A percentile compares a stretch with the other conserved stretches of the same genome.
phyloP scores from a whole-genome alignment of 805 yeast species.

The Brettanomyces naardenensis region DNA sequence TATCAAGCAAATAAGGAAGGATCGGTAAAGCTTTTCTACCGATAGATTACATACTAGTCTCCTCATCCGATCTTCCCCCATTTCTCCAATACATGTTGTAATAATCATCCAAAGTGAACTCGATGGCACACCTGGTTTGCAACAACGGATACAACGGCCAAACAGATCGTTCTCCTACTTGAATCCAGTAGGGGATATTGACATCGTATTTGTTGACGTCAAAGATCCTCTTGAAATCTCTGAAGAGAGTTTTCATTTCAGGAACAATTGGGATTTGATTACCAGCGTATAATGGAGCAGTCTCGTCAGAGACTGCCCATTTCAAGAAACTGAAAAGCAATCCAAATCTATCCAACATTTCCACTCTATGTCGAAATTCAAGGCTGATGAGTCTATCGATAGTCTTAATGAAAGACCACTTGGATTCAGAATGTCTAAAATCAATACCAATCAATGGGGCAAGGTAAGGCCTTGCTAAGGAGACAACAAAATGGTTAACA shows the following conservation, averaged over 20 bases:
- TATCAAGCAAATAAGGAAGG: constrained; percentile 52
- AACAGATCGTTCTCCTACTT: constrained; percentile 84
- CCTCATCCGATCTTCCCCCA: constrained; percentile 1
- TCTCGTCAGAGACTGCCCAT: constrained; percentile 80
- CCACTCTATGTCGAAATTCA: constrained; percentile 80
- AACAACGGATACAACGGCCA: constrained; percentile 87
- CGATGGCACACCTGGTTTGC: constrained; percentile 85
- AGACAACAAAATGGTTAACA: constrained; percentile 87
- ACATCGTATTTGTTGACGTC: constrained; percentile 64
- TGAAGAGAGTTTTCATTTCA: constrained; percentile 60
- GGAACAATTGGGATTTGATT: constrained; percentile 90
- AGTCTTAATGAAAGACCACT: constrained; percentile 25
- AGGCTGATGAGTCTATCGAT: constrained; percentile 52
- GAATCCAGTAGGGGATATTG: constrained; percentile 82
- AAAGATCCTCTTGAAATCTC: constrained; percentile 66
- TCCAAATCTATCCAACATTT: constrained; percentile 72
- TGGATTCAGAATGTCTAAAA: constrained; percentile 49
- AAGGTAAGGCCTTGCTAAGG: constrained; percentile 87
- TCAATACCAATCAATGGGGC: constrained; percentile 86
- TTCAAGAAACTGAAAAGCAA: constrained; percentile 61
- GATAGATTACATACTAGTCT: constrained; percentile 20
- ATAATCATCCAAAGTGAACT: constrained; percentile 76
- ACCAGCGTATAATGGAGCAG: constrained; percentile 63
- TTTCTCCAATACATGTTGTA: constrained; percentile 32
- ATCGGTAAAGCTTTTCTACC: constrained; percentile 34